Conservation (phyloP, 352 stramenopile genomes). For the Peronospora belbahrii region DNA sequence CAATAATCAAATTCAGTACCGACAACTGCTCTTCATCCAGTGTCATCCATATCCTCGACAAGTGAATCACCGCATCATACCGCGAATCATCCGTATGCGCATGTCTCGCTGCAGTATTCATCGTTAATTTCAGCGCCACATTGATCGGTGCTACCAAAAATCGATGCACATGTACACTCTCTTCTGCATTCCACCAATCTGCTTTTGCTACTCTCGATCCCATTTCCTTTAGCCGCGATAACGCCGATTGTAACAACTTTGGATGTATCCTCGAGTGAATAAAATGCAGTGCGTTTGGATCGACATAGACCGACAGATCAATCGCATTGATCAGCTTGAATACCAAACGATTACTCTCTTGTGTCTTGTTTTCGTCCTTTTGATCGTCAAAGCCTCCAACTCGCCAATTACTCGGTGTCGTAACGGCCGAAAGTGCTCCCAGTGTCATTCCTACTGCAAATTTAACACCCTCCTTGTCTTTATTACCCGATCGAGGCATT, state of each 20-base stretch:
- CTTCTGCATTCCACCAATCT: conserved; percentile 75
- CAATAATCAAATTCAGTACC: conserved; percentile 66
- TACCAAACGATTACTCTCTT: conserved; percentile 54
- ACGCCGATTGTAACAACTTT: conserved; percentile 64
- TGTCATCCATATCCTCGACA: conserved; percentile 65
- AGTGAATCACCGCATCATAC: conserved; percentile 70
- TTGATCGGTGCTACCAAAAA: conserved; percentile 81
- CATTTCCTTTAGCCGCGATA: conserved; percentile 80
- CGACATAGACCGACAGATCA: conserved; percentile 83
- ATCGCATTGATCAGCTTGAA: conserved; percentile 85
- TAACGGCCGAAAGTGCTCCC: conserved; percentile 77
- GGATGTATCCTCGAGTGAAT: conserved; percentile 80
- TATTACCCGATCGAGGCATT: conserved; percentile 9
- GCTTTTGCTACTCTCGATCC: conserved; percentile 40
- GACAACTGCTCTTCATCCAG: conserved; percentile 83
- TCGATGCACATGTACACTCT: conserved; percentile 61
- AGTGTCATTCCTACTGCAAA: conserved; percentile 75
- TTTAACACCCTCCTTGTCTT: conserved; percentile 36
- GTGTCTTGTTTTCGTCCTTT: conserved; percentile 10
- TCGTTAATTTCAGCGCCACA: conserved; percentile 80
- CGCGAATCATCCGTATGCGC: conserved; percentile 63
- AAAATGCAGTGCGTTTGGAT: conserved; percentile 78
- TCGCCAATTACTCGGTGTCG: conserved; percentile 79
- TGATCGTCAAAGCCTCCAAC: conserved; percentile 61
- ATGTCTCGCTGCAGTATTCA: conserved; percentile 78